These are phyloP conservation scores for sunflower (Helianthus annuus) DNA, from an alignment of 129 eudicot genomes.

Conservation along the genomic window DNA sequence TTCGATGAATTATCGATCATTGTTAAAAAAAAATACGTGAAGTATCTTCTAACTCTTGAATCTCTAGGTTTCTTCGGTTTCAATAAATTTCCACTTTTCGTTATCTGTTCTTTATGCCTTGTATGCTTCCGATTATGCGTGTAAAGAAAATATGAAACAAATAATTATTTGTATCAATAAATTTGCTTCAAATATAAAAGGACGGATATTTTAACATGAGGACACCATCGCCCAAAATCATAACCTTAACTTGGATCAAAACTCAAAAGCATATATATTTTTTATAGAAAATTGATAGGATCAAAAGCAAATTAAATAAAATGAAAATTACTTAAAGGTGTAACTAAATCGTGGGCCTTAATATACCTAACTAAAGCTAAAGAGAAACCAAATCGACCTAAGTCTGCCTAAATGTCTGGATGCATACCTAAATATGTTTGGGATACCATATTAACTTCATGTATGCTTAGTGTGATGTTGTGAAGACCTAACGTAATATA, in stretches of 20 bases:
- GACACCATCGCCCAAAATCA: not conserved
- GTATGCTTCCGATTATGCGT: too few species aligned
- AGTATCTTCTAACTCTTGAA: too few species aligned
- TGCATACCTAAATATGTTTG: not conserved
- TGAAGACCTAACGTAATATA: not conserved
- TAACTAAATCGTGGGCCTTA: not conserved
- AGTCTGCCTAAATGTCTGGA: constrained; percentile 6
- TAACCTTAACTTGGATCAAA: not conserved
- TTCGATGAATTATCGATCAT: too few species aligned
- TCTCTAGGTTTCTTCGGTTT: too few species aligned
- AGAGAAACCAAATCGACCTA: not conserved
- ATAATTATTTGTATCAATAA: too few species aligned
- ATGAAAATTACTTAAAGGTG: not conserved
- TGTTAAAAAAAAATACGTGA: too few species aligned
- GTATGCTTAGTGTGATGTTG: not conserved
- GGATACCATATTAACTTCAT: not conserved
- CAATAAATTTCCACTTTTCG: too few species aligned
- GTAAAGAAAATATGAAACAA: too few species aligned
- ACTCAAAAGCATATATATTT: not conserved
- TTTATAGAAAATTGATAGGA: not conserved
- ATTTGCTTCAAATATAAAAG: not conserved
- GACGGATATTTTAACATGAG: not conserved
- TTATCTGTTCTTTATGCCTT: too few species aligned
- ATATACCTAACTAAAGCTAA: not conserved
- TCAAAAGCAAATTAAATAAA: not conserved